These are phyloP conservation scores for Hymenoscyphus fraxineus DNA, from an alignment of 2,329 filamentous ascomycete genomes.

Conservation along the genomic window DNA sequence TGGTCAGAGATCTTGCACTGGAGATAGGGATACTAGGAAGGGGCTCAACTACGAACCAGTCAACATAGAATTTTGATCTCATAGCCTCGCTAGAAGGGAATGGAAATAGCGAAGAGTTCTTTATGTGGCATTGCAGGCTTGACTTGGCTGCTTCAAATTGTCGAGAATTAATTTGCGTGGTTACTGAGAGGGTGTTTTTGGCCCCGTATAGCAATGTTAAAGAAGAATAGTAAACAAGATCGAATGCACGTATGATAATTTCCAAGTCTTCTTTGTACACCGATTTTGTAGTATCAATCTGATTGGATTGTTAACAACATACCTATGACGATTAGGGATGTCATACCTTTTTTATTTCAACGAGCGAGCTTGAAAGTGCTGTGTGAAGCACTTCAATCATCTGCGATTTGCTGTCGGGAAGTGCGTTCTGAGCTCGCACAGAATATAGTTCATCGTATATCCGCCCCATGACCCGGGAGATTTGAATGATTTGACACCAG, in stretches of 20 bases:
- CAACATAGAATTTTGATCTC: slow-evolving; percentile 16
- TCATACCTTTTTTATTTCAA: slow-evolving; percentile 14
- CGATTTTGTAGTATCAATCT: slow-evolving; percentile 15
- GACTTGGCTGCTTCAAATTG: slow-evolving; percentile 18
- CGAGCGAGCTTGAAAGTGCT: slow-evolving; percentile 13
- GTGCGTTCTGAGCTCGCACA: slow-evolving; percentile 8
- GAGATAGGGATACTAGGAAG: background rate
- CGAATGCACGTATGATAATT: slow-evolving; percentile 16
- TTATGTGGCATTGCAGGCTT: slow-evolving; percentile 19
- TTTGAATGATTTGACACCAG: slow-evolving; percentile 13
- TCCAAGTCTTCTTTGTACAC: slow-evolving; percentile 14
- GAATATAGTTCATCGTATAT: slow-evolving; percentile 21
- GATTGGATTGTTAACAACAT: background rate
- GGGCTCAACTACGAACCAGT: slow-evolving; percentile 11
- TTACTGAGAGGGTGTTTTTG: slow-evolving; percentile 12
- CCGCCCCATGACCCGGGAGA: slow-evolving; percentile 16
- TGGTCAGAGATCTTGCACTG: background rate
- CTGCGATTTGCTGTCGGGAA: slow-evolving; percentile 8
- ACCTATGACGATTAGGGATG: background rate
- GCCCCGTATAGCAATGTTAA: slow-evolving; percentile 19
- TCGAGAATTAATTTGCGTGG: slow-evolving; percentile 17
- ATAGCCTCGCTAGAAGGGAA: slow-evolving; percentile 14
- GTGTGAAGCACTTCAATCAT: slow-evolving; percentile 14
- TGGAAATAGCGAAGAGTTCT: slow-evolving; percentile 13
- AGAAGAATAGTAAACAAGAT: slow-evolving; percentile 20